A percentile compares a stretch with the other conserved stretches of the same genome.
Evolutionary conservation across 2,329 filamentous ascomycete species (phyloP).

Genomic region (Aspergillus texensis): DNA sequence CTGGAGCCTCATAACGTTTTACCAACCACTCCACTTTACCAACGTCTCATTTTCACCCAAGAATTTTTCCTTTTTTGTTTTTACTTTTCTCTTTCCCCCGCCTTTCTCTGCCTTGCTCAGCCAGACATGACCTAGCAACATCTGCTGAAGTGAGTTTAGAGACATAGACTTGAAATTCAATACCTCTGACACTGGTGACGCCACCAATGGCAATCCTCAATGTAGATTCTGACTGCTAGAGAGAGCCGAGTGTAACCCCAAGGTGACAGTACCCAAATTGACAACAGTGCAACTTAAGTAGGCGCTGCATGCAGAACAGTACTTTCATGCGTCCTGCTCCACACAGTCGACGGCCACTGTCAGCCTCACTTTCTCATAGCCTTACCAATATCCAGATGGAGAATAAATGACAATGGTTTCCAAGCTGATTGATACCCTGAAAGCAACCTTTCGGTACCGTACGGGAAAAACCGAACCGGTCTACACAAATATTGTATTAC

Average conservation of each 20-base stretch:
- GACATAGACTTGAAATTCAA: too few species aligned
- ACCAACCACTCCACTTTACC: neutral
- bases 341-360: constrained; percentile 10
- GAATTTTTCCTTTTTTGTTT: neutral
- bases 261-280: constrained; percentile 2
- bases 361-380: constrained; percentile 19
- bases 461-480: constrained; percentile 6
- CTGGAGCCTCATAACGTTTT: neutral
- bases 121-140: neutral
- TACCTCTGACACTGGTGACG: neutral
- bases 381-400: constrained; percentile 1
- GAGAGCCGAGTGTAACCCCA: neutral
- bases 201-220: neutral
- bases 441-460: constrained; percentile 16
- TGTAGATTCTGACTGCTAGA: neutral
- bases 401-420: neutral
- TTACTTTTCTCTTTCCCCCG: neutral
- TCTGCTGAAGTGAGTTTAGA: neutral
- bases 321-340: constrained; percentile 9
- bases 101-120: neutral
- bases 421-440: neutral
- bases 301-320: constrained; percentile 10
- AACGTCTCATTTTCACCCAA: neutral
- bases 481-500: constrained; percentile 12
- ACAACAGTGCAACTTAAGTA: constrained; percentile 2